Conservation (phyloP, 1,284 basidiomycete species). For the Meripilus lineatus region DNA sequence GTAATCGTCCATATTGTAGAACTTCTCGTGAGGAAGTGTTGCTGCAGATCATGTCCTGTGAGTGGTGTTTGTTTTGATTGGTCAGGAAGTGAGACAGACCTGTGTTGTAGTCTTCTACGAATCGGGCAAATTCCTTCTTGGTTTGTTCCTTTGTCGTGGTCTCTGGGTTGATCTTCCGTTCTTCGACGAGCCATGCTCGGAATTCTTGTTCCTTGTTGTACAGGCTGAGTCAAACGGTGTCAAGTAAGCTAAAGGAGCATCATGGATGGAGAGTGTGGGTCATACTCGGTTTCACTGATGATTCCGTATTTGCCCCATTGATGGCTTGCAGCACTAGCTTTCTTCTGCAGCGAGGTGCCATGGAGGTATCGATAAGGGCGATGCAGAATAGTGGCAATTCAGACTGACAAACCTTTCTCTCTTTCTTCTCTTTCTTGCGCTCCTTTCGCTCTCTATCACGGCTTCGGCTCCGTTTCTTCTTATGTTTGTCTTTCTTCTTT, state of each 20-base stretch:
- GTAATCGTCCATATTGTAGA: slow-evolving; percentile 81
- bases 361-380: slow-evolving; percentile 1
- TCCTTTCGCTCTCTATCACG: slow-evolving; percentile 52
- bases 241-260: neutral
- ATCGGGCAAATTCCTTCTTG: slow-evolving; percentile 77
- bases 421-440: slow-evolving; percentile 62
- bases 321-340: slow-evolving; percentile 45
- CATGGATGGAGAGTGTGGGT: slow-evolving; percentile 13
- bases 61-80: slow-evolving; percentile 4
- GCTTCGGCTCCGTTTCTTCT: slow-evolving; percentile 40
- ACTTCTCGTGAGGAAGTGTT: slow-evolving; percentile 87
- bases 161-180: slow-evolving; percentile 84
- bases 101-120: slow-evolving; percentile 86
- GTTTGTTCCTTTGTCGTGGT: slow-evolving; percentile 77
- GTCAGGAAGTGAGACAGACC: slow-evolving; percentile 37
- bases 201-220: slow-evolving; percentile 81
- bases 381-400: neutral
- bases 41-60: slow-evolving; percentile 38
- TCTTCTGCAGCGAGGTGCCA: slow-evolving; percentile 45
- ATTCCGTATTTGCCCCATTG: slow-evolving; percentile 89
- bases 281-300: slow-evolving; percentile 79
- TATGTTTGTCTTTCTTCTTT: slow-evolving; percentile 39
- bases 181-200: slow-evolving; percentile 86
- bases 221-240: slow-evolving; percentile 40
- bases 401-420: slow-evolving; percentile 47